Evolutionary conservation across 257 asterid genomes (phyloP), one percentile per base, ranked within the genome.

Genomic region (Oldenlandia corymbosa): DNA sequence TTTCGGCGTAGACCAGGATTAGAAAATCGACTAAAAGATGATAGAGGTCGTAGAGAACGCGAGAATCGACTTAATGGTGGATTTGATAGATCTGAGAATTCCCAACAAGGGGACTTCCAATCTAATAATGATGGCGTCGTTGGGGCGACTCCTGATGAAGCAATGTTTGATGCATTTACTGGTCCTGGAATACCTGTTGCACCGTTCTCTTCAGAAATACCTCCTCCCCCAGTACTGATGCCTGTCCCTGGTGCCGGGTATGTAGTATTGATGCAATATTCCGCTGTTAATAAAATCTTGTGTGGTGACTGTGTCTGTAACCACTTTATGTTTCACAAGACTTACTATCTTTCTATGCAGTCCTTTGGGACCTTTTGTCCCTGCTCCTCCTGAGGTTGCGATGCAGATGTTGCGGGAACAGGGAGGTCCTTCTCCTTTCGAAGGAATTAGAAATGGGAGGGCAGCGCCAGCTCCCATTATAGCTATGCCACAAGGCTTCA

Each of bases 231-330:
- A 23, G 80, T 93, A 64, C 80, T 90, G 80, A 93, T 93, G 99
- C 99, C 99, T 45, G 97, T 93, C 71, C 99, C 99, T 81, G 99
- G 99, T 73, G 99, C 99, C 57, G 99, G 99, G 99, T 93, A 75
- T 71, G 78, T 76, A 32, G 47, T 27, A 32, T 30, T n/a, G n/a
- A n/a, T n/a, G n/a, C n/a, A n/a, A n/a, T n/a, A n/a, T n/a, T n/a
- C n/a, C n/a, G n/a, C n/a, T n/a, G n/a, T n/a, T n/a, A n/a, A n/a
- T n/a, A n/a, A n/a, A 24, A 46, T 16, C 11, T 21, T 31, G 14
- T 4, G 26, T 12, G 18, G 20, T 7, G 20, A 10, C 31, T 9
- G 17, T n/a, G 26, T 16, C 16, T 55, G 20, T 4, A 20, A 28
- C 32, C 12, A 23, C 42, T 23, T 21, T 60, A 24, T 60, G 45